Percentiles rank a stretch among this genome's conserved stretches.
phyloP scores from a whole-genome alignment of 2,329 filamentous ascomycete genomes.

The Lecanicillium sp. region DNA sequence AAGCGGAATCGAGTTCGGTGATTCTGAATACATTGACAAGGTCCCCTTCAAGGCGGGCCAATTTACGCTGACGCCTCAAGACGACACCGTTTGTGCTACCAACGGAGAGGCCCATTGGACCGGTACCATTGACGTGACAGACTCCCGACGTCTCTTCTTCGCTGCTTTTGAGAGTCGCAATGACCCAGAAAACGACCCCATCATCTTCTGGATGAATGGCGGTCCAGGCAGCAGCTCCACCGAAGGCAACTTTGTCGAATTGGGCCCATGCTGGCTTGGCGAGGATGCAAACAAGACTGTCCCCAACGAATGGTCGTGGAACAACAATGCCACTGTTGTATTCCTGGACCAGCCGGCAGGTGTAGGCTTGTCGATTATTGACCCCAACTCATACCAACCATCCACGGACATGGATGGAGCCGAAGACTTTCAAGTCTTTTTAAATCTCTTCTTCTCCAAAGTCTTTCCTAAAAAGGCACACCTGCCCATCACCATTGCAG shows the following conservation, averaged over 20 bases:
- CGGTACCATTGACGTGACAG: slow-evolving; percentile 11
- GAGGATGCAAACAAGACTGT: slow-evolving; percentile 2
- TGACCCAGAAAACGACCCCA: slow-evolving; percentile 15
- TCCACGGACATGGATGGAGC: slow-evolving; percentile 1
- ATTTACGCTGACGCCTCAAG: slow-evolving; percentile 9
- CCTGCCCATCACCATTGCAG: background rate
- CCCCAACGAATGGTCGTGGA: slow-evolving; percentile 12
- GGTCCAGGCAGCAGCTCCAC: slow-evolving; percentile 11
- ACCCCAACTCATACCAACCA: slow-evolving; percentile 17
- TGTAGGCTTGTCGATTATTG: slow-evolving; percentile 43
- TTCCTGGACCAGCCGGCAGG: slow-evolving; percentile 46
- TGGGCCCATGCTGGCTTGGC: slow-evolving; percentile 11
- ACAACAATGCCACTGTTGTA: slow-evolving; percentile 24
- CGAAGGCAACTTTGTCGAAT: slow-evolving; percentile 9
- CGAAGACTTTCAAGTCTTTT: background rate
- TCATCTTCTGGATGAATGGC: slow-evolving; percentile 42
- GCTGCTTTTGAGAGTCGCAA: slow-evolving; percentile 17
- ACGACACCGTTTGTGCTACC: slow-evolving; percentile 8
- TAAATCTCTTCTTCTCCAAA: slow-evolving; percentile 1
- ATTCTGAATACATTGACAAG: too few species aligned
- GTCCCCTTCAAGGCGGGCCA: slow-evolving; percentile 8
- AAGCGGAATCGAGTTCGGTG: too few species aligned
- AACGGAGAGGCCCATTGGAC: slow-evolving; percentile 12
- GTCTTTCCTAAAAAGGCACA: background rate
- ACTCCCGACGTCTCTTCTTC: slow-evolving; percentile 13